These are phyloP conservation scores for Forsythia viridissima DNA, from an alignment of 257 asterid genomes.

Conservation along the genomic window DNA sequence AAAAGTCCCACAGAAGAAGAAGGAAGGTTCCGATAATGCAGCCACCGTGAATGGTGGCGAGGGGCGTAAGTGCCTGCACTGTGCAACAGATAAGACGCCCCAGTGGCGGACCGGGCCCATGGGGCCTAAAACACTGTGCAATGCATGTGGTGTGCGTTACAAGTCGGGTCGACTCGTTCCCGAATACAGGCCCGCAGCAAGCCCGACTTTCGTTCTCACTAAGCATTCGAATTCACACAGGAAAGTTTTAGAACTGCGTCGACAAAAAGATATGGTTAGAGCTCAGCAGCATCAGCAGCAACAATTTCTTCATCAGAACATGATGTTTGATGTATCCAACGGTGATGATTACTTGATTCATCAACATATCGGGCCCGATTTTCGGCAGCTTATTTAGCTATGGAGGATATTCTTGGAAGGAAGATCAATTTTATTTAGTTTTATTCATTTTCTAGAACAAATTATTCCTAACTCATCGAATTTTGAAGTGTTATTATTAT, in stretches of 20 bases:
- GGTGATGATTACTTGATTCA: constrained; percentile 82
- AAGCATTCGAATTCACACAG: constrained; percentile 92
- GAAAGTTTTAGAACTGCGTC: constrained; percentile 78
- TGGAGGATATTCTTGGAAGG: background rate
- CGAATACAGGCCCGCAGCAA: constrained; percentile 88
- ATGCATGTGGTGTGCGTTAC: constrained; percentile 90
- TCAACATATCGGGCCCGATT: constrained; percentile 81
- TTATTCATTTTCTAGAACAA: background rate
- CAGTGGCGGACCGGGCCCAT: constrained; percentile 95
- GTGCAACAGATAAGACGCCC: constrained; percentile 95
- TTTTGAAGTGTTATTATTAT: constrained; percentile 30
- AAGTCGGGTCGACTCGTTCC: constrained; percentile 95
- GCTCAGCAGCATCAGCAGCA: constrained; percentile 57
- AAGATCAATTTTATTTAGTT: background rate
- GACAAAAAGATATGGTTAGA: constrained; percentile 71
- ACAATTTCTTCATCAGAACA: constrained; percentile 44
- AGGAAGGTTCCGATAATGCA: constrained; percentile 36
- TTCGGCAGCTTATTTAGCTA: constrained; percentile 63
- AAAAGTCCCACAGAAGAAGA: constrained; percentile 33
- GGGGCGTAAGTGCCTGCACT: constrained; percentile 82
- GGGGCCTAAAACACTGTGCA: constrained; percentile 95
- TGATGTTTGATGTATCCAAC: constrained; percentile 69
- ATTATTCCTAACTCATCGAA: constrained; percentile 39
- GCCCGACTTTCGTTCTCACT: constrained; percentile 82
- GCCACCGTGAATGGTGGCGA: constrained; percentile 29